Evolutionary conservation across 805 yeast genomes (phyloP).

Genomic region (Pichia thaimueangensis): DNA sequence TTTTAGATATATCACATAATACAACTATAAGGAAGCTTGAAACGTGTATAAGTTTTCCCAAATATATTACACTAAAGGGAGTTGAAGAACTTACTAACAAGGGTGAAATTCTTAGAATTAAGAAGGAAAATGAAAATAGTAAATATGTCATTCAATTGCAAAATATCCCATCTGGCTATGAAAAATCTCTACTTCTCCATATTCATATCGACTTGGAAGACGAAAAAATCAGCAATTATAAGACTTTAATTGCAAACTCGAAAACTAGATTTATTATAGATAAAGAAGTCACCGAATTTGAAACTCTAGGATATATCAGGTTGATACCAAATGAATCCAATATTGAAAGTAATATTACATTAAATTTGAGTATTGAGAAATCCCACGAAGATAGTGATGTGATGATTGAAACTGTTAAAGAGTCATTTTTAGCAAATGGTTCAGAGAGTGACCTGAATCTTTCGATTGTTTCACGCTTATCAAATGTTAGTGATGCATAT

Average conservation of each 20-base stretch:
- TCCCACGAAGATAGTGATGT: background rate
- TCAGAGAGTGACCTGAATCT: slow-evolving; percentile 12
- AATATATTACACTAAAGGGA: slow-evolving; percentile 17
- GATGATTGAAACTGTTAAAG: background rate
- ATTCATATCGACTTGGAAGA: slow-evolving; percentile 18
- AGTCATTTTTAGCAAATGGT: background rate
- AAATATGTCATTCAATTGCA: slow-evolving; percentile 13
- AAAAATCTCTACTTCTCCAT: slow-evolving; percentile 21
- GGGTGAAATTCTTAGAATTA: slow-evolving; percentile 1
- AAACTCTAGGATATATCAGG: background rate
- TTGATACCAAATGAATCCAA: background rate
- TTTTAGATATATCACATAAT: slow-evolving; percentile 17
- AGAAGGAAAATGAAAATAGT: background rate
- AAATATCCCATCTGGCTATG: slow-evolving; percentile 20
- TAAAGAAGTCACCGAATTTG: slow-evolving; percentile 1
- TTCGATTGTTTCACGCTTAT: slow-evolving; percentile 24
- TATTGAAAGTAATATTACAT: slow-evolving; percentile 15
- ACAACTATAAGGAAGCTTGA: slow-evolving; percentile 16
- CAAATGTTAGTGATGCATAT: slow-evolving; percentile 30
- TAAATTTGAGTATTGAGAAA: slow-evolving; percentile 19
- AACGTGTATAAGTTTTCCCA: slow-evolving; percentile 13
- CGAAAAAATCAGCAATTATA: slow-evolving; percentile 7
- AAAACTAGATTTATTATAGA: background rate
- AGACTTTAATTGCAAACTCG: slow-evolving; percentile 1
- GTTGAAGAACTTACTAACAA: slow-evolving; percentile 14